phyloP scores from a whole-genome alignment of 148 eudicot species.

The Rhododendron henanense region DNA sequence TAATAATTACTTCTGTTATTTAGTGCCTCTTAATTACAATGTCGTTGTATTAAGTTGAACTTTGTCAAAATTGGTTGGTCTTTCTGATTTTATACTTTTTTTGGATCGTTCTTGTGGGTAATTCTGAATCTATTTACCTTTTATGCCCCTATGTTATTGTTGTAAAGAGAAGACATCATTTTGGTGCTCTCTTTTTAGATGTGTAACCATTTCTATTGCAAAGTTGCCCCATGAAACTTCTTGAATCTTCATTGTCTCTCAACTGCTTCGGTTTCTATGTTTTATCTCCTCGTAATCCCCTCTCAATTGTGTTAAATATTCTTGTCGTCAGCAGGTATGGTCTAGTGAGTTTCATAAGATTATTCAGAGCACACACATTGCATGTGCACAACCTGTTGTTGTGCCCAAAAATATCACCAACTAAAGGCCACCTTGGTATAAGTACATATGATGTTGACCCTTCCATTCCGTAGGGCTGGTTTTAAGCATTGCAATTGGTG shows the following conservation, averaged over 20 bases:
- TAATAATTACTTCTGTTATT: neutral
- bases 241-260: neutral
- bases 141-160: neutral
- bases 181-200: too few species aligned
- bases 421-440: neutral
- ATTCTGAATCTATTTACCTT: neutral
- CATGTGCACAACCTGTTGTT: neutral
- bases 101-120: neutral
- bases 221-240: neutral
- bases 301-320: neutral
- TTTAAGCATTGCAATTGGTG: neutral
- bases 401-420: neutral
- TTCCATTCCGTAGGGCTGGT: neutral
- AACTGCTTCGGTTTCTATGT: neutral
- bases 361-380: neutral
- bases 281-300: neutral
- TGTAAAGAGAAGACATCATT: too few species aligned
- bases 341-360: neutral
- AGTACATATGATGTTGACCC: neutral
- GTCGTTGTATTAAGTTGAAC: neutral
- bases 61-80: neutral
- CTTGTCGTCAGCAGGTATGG: neutral
- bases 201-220: neutral
- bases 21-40: neutral
- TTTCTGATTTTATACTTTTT: neutral